Base-by-base conservation (phyloP, 305 asterid species). In the Fraxinus platypoda region DNA sequence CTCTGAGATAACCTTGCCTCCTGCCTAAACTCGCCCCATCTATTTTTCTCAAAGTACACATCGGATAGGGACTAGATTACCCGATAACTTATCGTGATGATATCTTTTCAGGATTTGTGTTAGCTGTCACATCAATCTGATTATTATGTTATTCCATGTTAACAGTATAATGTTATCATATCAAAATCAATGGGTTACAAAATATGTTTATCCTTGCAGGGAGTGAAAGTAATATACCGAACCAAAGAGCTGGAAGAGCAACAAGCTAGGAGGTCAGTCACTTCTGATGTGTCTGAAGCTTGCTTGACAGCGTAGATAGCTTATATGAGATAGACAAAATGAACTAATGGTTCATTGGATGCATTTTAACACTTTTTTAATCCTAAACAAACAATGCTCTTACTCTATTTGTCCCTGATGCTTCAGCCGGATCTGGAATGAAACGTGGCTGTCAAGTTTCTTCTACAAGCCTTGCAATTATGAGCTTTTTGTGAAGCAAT, bases 401-500 rank as follows among this genome's bases (percentile, higher is more conserved):
- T 43, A 30, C 59, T 35, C 80, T 79, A 77, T 74, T 57, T 82
- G 77, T 66, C 68, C 26, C 76, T 85, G 81, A 76, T 91, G 84
- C 78, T 85, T 78, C 91, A 94, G 98, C 89, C 96, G 97, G 77
- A 87, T 93, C 83, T 94, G 97, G 97, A 93, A 89, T 73, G 98
- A 91, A 80, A 84, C 94, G 3, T 93, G 94, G 94, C 75, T 93
- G 80, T 89, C 88, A 26, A 83, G 88, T 81, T 90, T 90, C 91
- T 89, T 95, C 80, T 91, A 90, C 91, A 95, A 91, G 89, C 99
- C 99, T 74, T 95, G 98, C 94, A 95, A 95, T 86, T 90, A 91
- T 73, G 99, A 95, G 92, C 96, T 95, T 82, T 95, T 92, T 83
- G 98, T 95, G 89, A 95, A 94, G 89, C 99, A 95, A 85, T 89